These are phyloP conservation scores for Wallacemonas sp. DNA, from an alignment of 208 protist genomes.

Conservation along the genomic window DNA sequence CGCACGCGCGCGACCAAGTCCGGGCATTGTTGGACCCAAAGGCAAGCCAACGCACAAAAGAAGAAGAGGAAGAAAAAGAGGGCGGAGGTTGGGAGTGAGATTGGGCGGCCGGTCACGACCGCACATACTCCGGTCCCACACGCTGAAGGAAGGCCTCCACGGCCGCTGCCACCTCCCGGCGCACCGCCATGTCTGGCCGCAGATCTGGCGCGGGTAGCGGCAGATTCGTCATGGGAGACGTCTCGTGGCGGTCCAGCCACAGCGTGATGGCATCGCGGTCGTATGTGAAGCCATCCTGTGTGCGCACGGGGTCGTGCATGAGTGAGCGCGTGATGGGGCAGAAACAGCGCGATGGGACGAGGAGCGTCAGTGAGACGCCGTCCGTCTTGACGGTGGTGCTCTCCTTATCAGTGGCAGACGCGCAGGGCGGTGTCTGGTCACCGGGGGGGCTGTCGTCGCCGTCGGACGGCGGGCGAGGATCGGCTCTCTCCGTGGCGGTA, in stretches of 20 bases:
- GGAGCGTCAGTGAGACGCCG: constrained; percentile 9
- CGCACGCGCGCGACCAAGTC: too few species aligned
- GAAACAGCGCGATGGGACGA: constrained; percentile 30
- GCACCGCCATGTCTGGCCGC: constrained; percentile 26
- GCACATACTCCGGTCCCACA: not conserved
- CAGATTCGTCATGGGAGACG: constrained; percentile 71
- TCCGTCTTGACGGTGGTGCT: not conserved
- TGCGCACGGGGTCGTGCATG: constrained; percentile 87
- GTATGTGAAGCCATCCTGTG: constrained; percentile 84
- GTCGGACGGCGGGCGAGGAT: too few species aligned
- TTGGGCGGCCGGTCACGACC: too few species aligned
- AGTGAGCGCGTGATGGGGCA: constrained; percentile 81
- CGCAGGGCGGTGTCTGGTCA: not conserved
- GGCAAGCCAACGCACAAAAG: too few species aligned
- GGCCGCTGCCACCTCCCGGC: constrained; percentile 15
- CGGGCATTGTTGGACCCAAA: too few species aligned
- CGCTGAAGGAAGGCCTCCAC: constrained; percentile 24
- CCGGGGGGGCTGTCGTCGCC: too few species aligned
- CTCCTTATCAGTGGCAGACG: not conserved
- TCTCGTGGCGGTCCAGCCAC: constrained; percentile 52
- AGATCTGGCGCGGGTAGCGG: constrained; percentile 22
- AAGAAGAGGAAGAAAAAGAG: too few species aligned
- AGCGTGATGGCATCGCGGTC: constrained; percentile 72
- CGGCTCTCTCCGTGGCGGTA: not conserved
- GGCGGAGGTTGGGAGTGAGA: not conserved